Percentiles rank a stretch among this genome's conserved stretches.
Conservation (phyloP, 2,329 filamentous ascomycete species). For the Dactylonectria macrodidyma region DNA sequence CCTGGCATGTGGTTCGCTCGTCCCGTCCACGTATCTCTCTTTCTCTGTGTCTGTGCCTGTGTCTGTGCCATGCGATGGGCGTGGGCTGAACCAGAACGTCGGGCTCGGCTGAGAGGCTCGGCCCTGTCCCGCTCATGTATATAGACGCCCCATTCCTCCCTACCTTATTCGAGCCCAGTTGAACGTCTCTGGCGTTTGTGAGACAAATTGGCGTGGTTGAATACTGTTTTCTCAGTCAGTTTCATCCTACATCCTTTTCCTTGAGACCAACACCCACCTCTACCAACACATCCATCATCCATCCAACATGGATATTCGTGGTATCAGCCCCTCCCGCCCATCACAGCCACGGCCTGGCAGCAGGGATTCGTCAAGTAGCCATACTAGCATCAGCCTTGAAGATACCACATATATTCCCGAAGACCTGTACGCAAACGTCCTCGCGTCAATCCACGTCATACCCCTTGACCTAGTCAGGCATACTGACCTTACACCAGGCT, state of each 20-base stretch:
- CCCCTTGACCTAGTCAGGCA: not conserved
- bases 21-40: not conserved
- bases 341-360: slow-evolving; percentile 17
- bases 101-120: slow-evolving; percentile 14
- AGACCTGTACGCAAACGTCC: slow-evolving; percentile 25
- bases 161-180: not conserved
- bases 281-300: not conserved
- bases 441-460: not conserved
- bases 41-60: not conserved
- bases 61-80: no score
- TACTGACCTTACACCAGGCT: slow-evolving; percentile 31
- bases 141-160: slow-evolving; percentile 11
- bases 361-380: slow-evolving; percentile 18
- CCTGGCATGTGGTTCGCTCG: not conserved
- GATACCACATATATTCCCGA: slow-evolving; percentile 11
- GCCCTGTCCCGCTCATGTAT: slow-evolving; percentile 1
- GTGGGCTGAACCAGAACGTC: slow-evolving; percentile 23
- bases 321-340: slow-evolving; percentile 38
- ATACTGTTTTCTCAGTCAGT: not conserved
- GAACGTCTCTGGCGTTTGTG: slow-evolving; percentile 15
- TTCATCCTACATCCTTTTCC: not conserved
- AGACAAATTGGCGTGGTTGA: not conserved
- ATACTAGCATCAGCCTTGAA: slow-evolving; percentile 45
- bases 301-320: slow-evolving; percentile 37
- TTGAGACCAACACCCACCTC: not conserved